Percentiles rank a stretch among this genome's conserved stretches.
These are phyloP conservation scores for Citrullus amarus DNA, from an alignment of 306 rosid genomes.

Conservation along the genomic window DNA sequence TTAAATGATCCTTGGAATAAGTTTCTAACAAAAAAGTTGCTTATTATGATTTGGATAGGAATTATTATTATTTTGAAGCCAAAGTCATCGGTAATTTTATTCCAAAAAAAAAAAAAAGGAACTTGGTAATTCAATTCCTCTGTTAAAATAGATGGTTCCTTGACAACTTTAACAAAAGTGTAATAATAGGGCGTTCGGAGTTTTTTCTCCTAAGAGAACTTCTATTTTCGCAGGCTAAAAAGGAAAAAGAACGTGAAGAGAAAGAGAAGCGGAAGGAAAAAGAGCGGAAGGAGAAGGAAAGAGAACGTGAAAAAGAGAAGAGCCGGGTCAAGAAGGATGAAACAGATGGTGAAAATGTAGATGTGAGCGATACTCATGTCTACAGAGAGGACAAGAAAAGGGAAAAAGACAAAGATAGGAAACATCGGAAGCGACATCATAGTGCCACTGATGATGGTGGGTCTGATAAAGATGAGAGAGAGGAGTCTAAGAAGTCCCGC, in stretches of 20 bases:
- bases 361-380: constrained; percentile 42
- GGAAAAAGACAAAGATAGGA: constrained; percentile 83
- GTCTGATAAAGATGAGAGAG: constrained; percentile 89
- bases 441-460: constrained; percentile 62
- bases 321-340: constrained; percentile 80
- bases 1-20: background rate
- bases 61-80: background rate
- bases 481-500: constrained; percentile 74
- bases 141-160: background rate
- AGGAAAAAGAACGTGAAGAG: constrained; percentile 75
- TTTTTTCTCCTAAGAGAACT: background rate
- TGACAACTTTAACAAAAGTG: background rate
- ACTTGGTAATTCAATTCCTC: background rate
- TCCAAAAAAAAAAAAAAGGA: too few relatives aligned
- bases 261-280: constrained; percentile 44
- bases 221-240: constrained; percentile 52
- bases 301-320: constrained; percentile 82
- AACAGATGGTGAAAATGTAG: constrained; percentile 70
- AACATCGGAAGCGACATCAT: constrained; percentile 89
- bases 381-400: constrained; percentile 86
- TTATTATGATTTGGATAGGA: background rate
- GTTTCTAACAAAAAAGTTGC: background rate
- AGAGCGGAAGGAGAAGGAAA: constrained; percentile 67
- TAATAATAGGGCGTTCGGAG: background rate
- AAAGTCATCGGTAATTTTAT: background rate